Percentiles rank a stretch among this genome's conserved stretches.
Evolutionary conservation across 169 alveolate species (phyloP).

Genomic region (Cryptosporidium xiaoi): DNA sequence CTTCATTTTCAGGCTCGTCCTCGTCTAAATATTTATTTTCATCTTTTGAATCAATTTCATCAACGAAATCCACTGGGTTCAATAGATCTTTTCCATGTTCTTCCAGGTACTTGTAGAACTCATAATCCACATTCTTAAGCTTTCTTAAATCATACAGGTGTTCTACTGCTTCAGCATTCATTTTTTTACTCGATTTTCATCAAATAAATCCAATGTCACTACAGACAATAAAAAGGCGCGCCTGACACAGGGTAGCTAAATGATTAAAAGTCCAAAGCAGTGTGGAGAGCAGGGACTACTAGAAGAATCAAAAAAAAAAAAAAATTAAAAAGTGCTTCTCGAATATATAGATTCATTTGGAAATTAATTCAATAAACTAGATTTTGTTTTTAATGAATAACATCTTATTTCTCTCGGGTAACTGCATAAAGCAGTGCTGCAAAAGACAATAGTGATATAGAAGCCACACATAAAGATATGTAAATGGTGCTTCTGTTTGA

Average conservation of each 20-base stretch:
- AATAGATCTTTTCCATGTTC: slow-evolving; percentile 40
- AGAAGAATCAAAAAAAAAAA: too few relatives aligned
- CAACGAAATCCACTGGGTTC: slow-evolving; percentile 15
- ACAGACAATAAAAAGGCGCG: background rate
- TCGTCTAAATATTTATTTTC: background rate
- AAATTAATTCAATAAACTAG: too few relatives aligned
- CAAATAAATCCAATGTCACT: slow-evolving; percentile 4
- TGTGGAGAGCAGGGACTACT: too few relatives aligned
- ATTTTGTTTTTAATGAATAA: too few relatives aligned
- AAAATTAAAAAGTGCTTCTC: too few relatives aligned
- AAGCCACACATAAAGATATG: slow-evolving; percentile 16
- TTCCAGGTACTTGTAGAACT: slow-evolving; percentile 39
- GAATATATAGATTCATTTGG: too few relatives aligned
- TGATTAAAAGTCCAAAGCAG: too few relatives aligned
- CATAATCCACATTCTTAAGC: slow-evolving; percentile 40
- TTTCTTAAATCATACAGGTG: slow-evolving; percentile 42
- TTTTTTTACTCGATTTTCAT: background rate
- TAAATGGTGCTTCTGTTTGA: background rate
- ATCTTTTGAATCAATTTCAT: slow-evolving; percentile 10
- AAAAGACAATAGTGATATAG: slow-evolving; percentile 1
- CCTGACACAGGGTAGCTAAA: too few relatives aligned
- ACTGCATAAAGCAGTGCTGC: slow-evolving; percentile 19
- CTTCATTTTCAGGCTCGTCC: background rate
- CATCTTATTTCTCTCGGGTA: slow-evolving; percentile 1
- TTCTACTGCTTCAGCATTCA: slow-evolving; percentile 12